phyloP scores from a whole-genome alignment of 2,329 filamentous ascomycete genomes.

The Apiospora rasikravindrae region DNA sequence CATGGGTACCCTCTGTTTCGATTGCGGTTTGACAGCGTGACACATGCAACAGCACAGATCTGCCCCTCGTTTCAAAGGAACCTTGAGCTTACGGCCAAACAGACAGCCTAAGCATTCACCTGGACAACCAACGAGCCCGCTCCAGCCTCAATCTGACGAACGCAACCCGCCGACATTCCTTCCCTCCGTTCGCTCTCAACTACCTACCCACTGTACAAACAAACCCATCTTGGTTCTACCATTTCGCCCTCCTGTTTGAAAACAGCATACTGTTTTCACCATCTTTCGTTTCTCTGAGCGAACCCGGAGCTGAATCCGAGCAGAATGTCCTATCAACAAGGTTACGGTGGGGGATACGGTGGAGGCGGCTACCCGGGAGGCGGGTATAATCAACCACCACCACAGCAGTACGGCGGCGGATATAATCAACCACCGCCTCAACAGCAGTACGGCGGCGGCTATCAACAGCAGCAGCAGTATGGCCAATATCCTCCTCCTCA shows the following conservation, averaged over 20 bases:
- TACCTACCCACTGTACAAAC: not conserved
- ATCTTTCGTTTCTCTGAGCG: not conserved
- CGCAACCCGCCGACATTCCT: not conserved
- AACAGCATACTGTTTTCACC: not conserved
- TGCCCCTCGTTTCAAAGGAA: constrained; percentile 16
- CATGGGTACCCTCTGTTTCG: constrained; percentile 5
- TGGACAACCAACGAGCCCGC: not conserved
- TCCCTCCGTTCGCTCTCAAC: not conserved
- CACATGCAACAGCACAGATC: constrained; percentile 5
- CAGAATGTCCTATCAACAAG: constrained; percentile 11
- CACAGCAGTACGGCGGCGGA: constrained; percentile 17
- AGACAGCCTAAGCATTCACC: not conserved
- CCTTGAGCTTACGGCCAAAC: constrained; percentile 6
- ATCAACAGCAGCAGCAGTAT: constrained; percentile 19
- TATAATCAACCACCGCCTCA: constrained; percentile 22
- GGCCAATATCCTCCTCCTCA: constrained; percentile 30
- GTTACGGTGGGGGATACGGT: constrained; percentile 21
- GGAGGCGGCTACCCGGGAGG: constrained; percentile 23
- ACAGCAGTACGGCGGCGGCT: constrained; percentile 15
- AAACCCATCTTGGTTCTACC: not conserved
- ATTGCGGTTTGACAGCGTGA: constrained; percentile 11
- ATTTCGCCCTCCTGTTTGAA: not conserved
- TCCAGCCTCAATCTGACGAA: constrained; percentile 2
- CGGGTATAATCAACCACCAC: constrained; percentile 22
- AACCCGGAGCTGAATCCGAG: not conserved